Conservation (phyloP, 768 basidiomycete genomes). For the Tricholoma matsutake region DNA sequence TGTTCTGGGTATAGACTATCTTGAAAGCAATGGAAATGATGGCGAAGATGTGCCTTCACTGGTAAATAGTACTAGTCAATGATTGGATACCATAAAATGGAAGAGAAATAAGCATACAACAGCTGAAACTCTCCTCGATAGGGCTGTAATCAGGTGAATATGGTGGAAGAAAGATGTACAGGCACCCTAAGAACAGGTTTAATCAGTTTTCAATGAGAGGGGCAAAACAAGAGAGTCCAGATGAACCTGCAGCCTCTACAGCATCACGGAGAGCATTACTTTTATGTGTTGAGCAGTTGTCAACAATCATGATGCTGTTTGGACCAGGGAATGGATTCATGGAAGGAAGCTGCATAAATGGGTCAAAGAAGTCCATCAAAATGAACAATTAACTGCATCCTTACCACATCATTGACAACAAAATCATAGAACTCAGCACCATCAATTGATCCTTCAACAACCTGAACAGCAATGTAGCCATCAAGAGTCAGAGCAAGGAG, state of each 20-base stretch:
- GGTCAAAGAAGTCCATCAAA: not conserved
- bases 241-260: conserved; percentile 21
- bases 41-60: no score
- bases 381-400: conserved; percentile 13
- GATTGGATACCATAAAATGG: no score
- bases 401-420: conserved; percentile 32
- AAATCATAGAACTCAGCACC: conserved; percentile 33
- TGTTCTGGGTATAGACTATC: no score
- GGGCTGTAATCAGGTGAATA: conserved; percentile 37
- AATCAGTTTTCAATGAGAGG: not conserved
- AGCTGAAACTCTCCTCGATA: no score
- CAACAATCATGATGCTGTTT: conserved; percentile 7
- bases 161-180: conserved; percentile 29
- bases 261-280: conserved; percentile 24
- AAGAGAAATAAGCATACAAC: no score
- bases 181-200: conserved; percentile 5
- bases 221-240: not conserved
- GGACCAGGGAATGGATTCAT: conserved; percentile 33
- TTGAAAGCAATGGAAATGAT: no score
- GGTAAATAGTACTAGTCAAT: no score
- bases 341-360: conserved; percentile 23
- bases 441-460: conserved; percentile 33
- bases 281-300: conserved; percentile 34
- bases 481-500: conserved; percentile 31
- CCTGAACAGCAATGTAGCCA: conserved; percentile 32